Evolutionary conservation across 441 rosid species (phyloP), one percentile per base, ranked within the genome.

Genomic region (Macaranga tanarius): DNA sequence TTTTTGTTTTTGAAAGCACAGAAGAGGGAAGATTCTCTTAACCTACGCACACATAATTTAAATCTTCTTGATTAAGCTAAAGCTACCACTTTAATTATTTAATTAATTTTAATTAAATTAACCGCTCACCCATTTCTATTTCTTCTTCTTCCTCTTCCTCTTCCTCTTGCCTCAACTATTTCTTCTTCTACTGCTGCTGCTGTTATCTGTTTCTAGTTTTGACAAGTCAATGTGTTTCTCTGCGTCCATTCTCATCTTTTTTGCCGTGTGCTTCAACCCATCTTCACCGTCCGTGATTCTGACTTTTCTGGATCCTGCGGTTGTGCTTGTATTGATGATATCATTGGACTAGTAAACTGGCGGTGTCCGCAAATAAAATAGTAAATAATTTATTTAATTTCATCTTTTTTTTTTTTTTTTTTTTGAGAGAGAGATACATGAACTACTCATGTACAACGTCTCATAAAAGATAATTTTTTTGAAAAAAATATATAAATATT

Each of bases 11-110:
- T 48, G 20, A 73, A 42, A 42, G 62, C 40, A 45, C 38, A 25
- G 62, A 81, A 76, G 77, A 15, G 38, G 38, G 83, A 76, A 83
- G 86, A 85, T 87, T 89, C 92, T 73, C 82, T 89, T 85, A 92
- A 79, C 79, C 79, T 88, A 84, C 90, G 91, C 91, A 85, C 92
- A n/a, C 38, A 34, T 34, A 34, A 34, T 4, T 34, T 34, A 34
- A 34, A 34, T 34, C 38, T 34, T 34, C 6, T 34, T 34, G 38
- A 34, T 34, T 34, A 34, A 34, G 38, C 38, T 80, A 83, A 88
- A 88, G 92, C 85, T 77, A 79, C 76, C 74, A 48, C 70, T 80
- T 44, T 38, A 58, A 20, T 73, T 74, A 80, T 84, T 85, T 73
- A 82, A 83, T 82, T 79, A 84, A 80, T 66, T 42, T 71, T 73